Percentiles rank a stretch among this genome's conserved stretches.
Evolutionary conservation across 257 asterid species (phyloP).

Genomic region (Lycium barbarum): DNA sequence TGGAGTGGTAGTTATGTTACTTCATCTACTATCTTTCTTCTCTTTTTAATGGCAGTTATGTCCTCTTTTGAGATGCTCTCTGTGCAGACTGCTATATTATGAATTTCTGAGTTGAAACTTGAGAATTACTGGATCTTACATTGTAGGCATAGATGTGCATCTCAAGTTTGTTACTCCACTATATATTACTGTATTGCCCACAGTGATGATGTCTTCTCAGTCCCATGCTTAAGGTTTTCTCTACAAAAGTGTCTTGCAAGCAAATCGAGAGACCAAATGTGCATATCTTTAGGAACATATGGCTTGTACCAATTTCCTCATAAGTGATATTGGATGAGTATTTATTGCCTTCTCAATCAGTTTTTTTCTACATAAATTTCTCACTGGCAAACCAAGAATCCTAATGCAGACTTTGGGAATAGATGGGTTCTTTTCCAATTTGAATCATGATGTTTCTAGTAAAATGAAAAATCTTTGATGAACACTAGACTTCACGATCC

Average conservation of each 20-base stretch:
- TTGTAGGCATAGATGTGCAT: too few relatives aligned
- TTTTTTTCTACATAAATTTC: too few relatives aligned
- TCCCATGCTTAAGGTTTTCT: too few relatives aligned
- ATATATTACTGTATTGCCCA: too few relatives aligned
- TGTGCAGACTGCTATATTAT: neutral
- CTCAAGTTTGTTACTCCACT: too few relatives aligned
- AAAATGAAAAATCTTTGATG: neutral
- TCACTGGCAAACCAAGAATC: neutral
- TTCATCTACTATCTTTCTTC: neutral
- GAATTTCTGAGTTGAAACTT: too few relatives aligned
- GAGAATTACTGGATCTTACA: too few relatives aligned
- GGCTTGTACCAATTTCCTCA: neutral
- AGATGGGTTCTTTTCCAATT: neutral
- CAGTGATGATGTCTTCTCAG: too few relatives aligned
- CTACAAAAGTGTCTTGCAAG: neutral
- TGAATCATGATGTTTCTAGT: neutral
- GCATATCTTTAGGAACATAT: neutral
- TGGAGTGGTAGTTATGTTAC: too few relatives aligned
- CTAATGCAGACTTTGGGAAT: neutral
- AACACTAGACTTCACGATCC: neutral
- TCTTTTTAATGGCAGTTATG: neutral
- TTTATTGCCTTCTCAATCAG: neutral
- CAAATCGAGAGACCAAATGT: too few relatives aligned
- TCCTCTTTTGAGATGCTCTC: neutral
- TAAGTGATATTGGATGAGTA: neutral